Evolutionary conservation across 768 basidiomycete species (phyloP).

Genomic region (Inosperma sp.): DNA sequence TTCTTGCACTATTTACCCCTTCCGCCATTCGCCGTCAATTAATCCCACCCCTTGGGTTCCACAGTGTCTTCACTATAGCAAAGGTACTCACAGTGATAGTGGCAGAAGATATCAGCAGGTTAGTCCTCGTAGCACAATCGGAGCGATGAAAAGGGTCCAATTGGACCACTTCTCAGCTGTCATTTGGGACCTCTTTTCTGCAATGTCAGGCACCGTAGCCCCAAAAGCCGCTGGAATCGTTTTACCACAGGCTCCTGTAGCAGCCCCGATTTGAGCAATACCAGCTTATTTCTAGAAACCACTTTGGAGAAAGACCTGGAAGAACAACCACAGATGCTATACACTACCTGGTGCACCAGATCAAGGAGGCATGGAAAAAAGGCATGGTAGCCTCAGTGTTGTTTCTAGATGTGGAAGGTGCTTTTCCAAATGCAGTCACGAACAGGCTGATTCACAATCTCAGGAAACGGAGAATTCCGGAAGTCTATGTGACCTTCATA

Average conservation of each 20-base stretch:
- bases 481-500: constrained; percentile 17
- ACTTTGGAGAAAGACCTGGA: constrained; percentile 39
- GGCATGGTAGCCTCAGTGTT: constrained; percentile 32
- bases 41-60: no score
- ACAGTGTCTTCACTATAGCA: no score
- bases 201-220: no score
- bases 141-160: no score
- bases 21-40: no score
- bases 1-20: no score
- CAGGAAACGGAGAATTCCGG: constrained; percentile 23
- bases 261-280: constrained; percentile 31
- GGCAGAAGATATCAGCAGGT: constrained; percentile 18
- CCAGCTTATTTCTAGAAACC: constrained; percentile 28
- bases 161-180: no score
- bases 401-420: constrained; percentile 40
- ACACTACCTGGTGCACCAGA: constrained; percentile 26
- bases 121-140: no score
- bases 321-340: constrained; percentile 34
- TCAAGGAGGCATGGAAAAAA: constrained; percentile 35
- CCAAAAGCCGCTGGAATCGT: no score
- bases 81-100: constrained; percentile 26
- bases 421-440: no score
- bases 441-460: constrained; percentile 31
- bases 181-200: no score
- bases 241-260: no score